Evolutionary conservation across 352 stramenopile species (phyloP), one percentile per base, ranked within the genome.

Genomic region (Phytophthora nicotianae): DNA sequence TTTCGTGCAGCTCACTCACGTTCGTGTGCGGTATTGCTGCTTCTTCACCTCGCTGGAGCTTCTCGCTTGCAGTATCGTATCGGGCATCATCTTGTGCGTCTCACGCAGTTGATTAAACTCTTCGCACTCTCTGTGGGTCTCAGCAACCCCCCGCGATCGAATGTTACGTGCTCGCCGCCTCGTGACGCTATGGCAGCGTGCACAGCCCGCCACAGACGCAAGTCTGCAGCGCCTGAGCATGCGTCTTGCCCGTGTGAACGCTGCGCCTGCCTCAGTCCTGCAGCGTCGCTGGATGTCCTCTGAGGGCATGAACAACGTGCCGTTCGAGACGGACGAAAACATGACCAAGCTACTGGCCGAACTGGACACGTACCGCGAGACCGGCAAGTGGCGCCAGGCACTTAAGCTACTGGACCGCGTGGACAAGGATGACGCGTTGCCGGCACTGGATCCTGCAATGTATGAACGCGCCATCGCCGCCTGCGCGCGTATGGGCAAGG

Each of bases 391-490:
- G 76, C 84, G 82, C 51, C 67, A 87, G 46, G 84, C 84, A 37
- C 79, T 93, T 53, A 87, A 90, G 59, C 62, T 93, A 50, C 62
- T 93, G 45, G 84, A 93, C 54, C 69, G 65, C 24, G 75, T 89
- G 24, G 84, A 93, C 70, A 81, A 84, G 58, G 63, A 79, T 23
- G 69, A 73, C 10, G 24, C 67, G 26, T 64, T 93, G 49, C 75
- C 79, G 26, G 37, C 65, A 13, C 68, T 93, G 42, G 81, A 93
- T 38, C 45, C 84, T 9, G 65, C 63, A 21, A 90, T 92, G 84
- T 95, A 95, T 62, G 86, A 95, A 57, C 72, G 81, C 49, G 78
- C 84, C n/a, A 88, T 95, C 58, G 84, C 74, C 14, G 68, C 86
- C 19, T 92, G 85, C 52, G 86, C 84, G 38, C 86, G 86, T 54